Conservation (phyloP, 371 early-diverging fungal genomes). For the Massospora cicadina region DNA sequence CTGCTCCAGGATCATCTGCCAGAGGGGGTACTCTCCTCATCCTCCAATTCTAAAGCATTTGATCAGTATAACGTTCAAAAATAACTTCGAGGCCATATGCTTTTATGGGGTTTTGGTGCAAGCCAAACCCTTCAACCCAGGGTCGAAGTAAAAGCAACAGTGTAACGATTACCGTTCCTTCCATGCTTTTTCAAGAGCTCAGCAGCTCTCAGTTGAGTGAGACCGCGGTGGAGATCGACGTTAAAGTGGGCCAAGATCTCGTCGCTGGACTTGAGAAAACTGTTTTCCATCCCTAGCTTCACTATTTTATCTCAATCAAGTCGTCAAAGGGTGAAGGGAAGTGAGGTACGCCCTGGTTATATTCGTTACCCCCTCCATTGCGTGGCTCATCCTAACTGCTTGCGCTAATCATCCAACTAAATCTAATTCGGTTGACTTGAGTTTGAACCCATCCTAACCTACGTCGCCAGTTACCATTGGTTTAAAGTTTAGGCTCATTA, state of each 20-base stretch:
- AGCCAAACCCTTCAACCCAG: neutral
- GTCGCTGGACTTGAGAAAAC: conserved; percentile 37
- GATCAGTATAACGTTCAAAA: neutral
- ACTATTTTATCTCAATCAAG: no score
- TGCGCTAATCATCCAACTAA: no score
- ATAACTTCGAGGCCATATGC: conserved; percentile 1
- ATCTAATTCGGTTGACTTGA: no score
- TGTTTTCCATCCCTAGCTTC: conserved; percentile 56
- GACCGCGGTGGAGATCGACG: conserved; percentile 35
- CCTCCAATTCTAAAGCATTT: conserved; percentile 37
- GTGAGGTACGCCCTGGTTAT: no score
- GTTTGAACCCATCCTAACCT: no score
- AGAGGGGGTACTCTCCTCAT: conserved; percentile 74
- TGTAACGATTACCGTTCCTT: conserved; percentile 40
- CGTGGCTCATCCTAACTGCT: no score
- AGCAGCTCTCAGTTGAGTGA: conserved; percentile 35
- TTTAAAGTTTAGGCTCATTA: no score
- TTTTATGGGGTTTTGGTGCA: conserved; percentile 1
- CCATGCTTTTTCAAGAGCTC: conserved; percentile 38
- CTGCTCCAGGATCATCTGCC: conserved; percentile 84
- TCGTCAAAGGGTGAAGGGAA: no score
- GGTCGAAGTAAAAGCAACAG: neutral
- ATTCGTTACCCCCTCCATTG: no score
- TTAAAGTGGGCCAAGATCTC: conserved; percentile 45
- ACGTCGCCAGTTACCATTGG: no score